Percentiles rank a stretch among this genome's conserved stretches.
These are phyloP conservation scores for Takashimella tepidaria DNA, from an alignment of 1,284 basidiomycete species.

Conservation along the genomic window DNA sequence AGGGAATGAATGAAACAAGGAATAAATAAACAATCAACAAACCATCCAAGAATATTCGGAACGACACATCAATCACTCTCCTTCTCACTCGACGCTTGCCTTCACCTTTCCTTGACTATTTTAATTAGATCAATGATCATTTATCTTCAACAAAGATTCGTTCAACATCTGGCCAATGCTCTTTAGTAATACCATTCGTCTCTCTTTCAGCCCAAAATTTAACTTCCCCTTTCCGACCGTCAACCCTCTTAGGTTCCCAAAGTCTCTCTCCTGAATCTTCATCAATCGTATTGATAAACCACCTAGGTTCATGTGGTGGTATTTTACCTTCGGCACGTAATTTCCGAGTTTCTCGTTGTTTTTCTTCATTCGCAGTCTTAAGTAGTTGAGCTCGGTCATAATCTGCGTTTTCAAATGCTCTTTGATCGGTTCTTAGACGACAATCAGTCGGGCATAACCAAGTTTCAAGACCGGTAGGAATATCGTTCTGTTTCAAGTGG, in stretches of 20 bases:
- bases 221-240: constrained; percentile 52
- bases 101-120: too few species aligned
- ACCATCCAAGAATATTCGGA: not conserved
- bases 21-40: not conserved
- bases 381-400: constrained; percentile 86
- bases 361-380: constrained; percentile 82
- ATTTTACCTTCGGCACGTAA: constrained; percentile 71
- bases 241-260: constrained; percentile 65
- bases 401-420: constrained; percentile 88
- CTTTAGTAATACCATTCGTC: constrained; percentile 55
- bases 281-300: constrained; percentile 73
- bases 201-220: constrained; percentile 84
- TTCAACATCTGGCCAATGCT: constrained; percentile 66
- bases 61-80: not conserved
- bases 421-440: constrained; percentile 84
- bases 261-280: constrained; percentile 79
- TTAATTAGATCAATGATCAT: not conserved
- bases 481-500: constrained; percentile 39
- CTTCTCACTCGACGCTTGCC: too few species aligned
- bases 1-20: too few species aligned
- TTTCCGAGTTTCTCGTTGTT: constrained; percentile 71
- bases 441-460: constrained; percentile 90
- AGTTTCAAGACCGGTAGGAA: constrained; percentile 55
- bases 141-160: constrained; percentile 67
- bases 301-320: constrained; percentile 71